A percentile compares a stretch with the other conserved stretches of the same genome.
Conservation (phyloP, 1,139 yeast species). For the Saccharomyces pastorianus region DNA sequence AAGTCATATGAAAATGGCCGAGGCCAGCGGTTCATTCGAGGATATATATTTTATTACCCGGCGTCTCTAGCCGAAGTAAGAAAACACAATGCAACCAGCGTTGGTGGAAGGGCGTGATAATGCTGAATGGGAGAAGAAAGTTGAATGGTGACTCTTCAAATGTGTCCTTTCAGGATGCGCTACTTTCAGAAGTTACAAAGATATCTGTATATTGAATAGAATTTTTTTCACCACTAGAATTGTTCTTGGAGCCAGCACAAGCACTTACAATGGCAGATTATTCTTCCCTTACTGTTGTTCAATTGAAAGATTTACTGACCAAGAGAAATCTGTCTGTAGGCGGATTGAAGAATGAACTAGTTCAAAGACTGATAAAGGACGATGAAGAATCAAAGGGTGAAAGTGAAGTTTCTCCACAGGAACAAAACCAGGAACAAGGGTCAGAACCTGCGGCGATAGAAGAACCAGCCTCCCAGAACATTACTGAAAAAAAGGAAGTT, state of each 20-base stretch:
- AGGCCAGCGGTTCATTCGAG: background rate
- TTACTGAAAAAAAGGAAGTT: slow-evolving; percentile 11
- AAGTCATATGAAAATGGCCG: background rate
- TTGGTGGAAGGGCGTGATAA: background rate
- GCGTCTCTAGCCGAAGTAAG: background rate
- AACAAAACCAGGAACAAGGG: slow-evolving; percentile 3
- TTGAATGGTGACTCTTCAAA: background rate
- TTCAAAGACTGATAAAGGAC: slow-evolving; percentile 52
- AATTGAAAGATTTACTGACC: slow-evolving; percentile 71
- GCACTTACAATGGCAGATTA: slow-evolving; percentile 45
- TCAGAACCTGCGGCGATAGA: slow-evolving; percentile 20
- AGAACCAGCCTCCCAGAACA: slow-evolving; percentile 20
- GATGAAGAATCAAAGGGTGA: slow-evolving; percentile 22
- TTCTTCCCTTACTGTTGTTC: slow-evolving; percentile 65
- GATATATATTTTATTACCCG: background rate
- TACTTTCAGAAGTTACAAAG: background rate
- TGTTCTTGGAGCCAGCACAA: background rate
- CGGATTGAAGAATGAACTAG: slow-evolving; percentile 80
- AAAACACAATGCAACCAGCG: background rate
- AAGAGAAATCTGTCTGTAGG: slow-evolving; percentile 57
- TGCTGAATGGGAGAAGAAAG: background rate
- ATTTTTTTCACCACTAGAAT: background rate
- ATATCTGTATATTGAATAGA: background rate
- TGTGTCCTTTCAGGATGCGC: background rate
- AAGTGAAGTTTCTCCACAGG: slow-evolving; percentile 8